Conservation (phyloP, 139 green algal species). For the Picocystis salinarum region DNA sequence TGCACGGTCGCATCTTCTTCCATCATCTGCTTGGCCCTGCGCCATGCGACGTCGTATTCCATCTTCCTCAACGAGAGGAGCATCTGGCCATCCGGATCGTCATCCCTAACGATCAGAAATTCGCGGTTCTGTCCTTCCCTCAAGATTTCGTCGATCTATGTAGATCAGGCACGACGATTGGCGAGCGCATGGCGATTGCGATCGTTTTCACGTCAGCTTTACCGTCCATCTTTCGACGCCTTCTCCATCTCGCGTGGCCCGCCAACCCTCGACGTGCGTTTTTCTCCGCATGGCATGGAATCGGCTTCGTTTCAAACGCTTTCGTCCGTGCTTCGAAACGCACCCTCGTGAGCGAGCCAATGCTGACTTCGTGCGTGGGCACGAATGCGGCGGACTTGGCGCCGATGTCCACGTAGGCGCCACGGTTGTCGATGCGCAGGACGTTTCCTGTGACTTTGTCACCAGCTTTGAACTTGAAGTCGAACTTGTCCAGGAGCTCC, state of each 20-base stretch:
- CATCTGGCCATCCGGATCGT: constrained; percentile 47
- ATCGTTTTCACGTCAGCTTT: no score
- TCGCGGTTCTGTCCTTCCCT: constrained; percentile 43
- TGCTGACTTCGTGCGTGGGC: constrained; percentile 48
- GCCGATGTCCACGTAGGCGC: constrained; percentile 82
- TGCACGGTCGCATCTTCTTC: constrained; percentile 64
- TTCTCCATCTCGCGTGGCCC: neutral
- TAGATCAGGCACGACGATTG: neutral
- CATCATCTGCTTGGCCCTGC: constrained; percentile 18
- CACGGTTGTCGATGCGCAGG: constrained; percentile 57
- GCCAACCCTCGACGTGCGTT: neutral
- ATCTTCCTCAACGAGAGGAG: constrained; percentile 54
- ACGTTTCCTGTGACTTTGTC: constrained; percentile 49
- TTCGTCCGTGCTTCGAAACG: no score
- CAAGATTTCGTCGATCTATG: constrained; percentile 44
- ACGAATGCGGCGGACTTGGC: constrained; percentile 72
- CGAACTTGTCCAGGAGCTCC: constrained; percentile 25
- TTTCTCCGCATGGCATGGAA: no score
- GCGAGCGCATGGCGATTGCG: neutral
- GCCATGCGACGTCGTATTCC: constrained; percentile 35
- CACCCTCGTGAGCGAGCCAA: no score
- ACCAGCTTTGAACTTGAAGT: constrained; percentile 30
- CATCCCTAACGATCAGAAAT: constrained; percentile 62
- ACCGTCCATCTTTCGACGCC: no score
- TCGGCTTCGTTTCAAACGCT: no score